phyloP scores from a whole-genome alignment of 208 protist species.

The Leishmania amazonensis region DNA sequence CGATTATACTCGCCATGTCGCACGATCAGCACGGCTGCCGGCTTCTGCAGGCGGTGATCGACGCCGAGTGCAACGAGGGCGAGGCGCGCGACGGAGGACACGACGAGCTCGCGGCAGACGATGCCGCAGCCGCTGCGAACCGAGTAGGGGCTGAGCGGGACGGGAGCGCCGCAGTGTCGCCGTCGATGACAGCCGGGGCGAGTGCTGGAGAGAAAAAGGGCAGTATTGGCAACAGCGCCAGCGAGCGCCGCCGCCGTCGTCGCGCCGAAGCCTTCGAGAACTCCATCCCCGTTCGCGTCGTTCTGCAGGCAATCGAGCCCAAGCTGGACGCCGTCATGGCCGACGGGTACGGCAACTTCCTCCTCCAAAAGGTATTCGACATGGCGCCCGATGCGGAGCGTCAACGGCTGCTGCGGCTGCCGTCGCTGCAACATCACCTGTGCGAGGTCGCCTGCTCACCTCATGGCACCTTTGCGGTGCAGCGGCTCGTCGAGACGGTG shows the following conservation, averaged over 20 bases:
- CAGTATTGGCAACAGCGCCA: background rate
- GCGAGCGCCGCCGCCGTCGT: conserved; percentile 17
- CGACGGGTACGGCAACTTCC: conserved; percentile 97
- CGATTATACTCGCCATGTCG: conserved; percentile 39
- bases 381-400: conserved; percentile 51
- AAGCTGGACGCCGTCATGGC: conserved; percentile 90
- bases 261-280: conserved; percentile 24
- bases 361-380: conserved; percentile 95
- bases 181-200: background rate
- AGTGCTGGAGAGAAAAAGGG: background rate
- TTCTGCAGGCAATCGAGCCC: conserved; percentile 51
- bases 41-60: conserved; percentile 62
- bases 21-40: conserved; percentile 73
- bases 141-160: background rate
- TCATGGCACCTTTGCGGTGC: conserved; percentile 96
- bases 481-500: conserved; percentile 95
- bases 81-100: background rate
- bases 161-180: background rate
- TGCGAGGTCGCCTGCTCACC: conserved; percentile 56
- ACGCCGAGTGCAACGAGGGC: conserved; percentile 36
- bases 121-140: background rate
- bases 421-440: conserved; percentile 53
- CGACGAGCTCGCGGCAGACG: background rate
- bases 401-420: conserved; percentile 49
- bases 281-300: conserved; percentile 45